Percentiles rank a stretch among this genome's conserved stretches.
phyloP scores from a whole-genome alignment of 306 rosid species.

The Clitoria ternatea region DNA sequence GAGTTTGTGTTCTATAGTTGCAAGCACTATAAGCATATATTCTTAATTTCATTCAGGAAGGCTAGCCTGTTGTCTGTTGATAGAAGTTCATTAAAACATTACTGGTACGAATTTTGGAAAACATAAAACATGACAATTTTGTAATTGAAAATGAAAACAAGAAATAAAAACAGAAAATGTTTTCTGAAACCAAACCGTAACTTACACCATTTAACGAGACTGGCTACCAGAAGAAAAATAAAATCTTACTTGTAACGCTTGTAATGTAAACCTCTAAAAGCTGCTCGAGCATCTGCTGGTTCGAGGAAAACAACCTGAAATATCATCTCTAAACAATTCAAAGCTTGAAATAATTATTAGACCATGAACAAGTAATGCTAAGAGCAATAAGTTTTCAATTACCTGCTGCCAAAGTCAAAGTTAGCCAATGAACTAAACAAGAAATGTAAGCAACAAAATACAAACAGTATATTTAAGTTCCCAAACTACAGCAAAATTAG shows the following conservation, averaged over 20 bases:
- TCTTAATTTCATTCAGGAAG: not conserved
- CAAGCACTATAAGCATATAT: too few relatives aligned
- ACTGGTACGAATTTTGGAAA: too few relatives aligned
- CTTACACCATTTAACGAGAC: not conserved
- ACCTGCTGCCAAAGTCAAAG: not conserved
- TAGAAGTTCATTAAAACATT: constrained; percentile 27
- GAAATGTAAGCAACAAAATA: not conserved
- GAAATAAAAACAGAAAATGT: too few relatives aligned
- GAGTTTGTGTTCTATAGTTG: too few relatives aligned
- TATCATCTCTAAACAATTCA: constrained; percentile 32
- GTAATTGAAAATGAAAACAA: too few relatives aligned
- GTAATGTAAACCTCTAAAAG: constrained; percentile 83
- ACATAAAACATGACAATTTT: too few relatives aligned
- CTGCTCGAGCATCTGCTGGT: constrained; percentile 75
- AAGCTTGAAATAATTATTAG: constrained; percentile 14
- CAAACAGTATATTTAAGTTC: not conserved
- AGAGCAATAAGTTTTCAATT: constrained; percentile 1
- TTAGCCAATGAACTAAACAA: not conserved
- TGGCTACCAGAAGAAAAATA: constrained; percentile 7
- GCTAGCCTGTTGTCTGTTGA: not conserved
- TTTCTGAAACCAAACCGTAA: too few relatives aligned
- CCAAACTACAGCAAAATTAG: not conserved
- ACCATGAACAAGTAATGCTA: not conserved
- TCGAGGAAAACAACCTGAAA: constrained; percentile 85
- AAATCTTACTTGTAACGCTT: constrained; percentile 76